Conservation (phyloP, 306 rosid species). For the Vigna reflexopilosa region DNA sequence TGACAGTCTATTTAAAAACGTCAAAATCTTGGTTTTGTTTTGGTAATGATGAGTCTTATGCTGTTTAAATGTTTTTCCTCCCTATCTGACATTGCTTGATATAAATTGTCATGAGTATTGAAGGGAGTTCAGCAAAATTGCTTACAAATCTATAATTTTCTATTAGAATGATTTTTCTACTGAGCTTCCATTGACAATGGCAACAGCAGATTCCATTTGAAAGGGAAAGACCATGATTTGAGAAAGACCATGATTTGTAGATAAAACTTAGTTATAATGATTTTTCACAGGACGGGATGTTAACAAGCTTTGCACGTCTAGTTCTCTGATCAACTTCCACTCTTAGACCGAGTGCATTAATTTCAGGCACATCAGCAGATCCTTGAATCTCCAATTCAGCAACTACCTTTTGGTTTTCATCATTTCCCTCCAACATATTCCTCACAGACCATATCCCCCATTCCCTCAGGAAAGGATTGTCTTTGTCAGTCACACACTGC, state of each 20-base stretch:
- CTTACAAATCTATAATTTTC: background rate
- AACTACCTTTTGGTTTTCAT: constrained; percentile 74
- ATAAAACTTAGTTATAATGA: background rate
- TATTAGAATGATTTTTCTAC: constrained; percentile 3
- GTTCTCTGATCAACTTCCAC: constrained; percentile 76
- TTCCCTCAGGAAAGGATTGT: constrained; percentile 81
- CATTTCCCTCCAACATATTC: constrained; percentile 73
- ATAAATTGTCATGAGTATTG: background rate
- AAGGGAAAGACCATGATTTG: constrained; percentile 10
- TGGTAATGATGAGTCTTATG: background rate
- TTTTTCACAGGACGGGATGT: constrained; percentile 50
- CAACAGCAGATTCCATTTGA: background rate
- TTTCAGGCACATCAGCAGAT: constrained; percentile 69
- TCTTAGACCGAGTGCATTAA: constrained; percentile 71
- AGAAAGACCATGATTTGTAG: background rate
- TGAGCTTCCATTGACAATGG: background rate
- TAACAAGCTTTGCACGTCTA: constrained; percentile 76
- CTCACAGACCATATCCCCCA: constrained; percentile 87
- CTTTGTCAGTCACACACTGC: constrained; percentile 84
- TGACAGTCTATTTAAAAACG: no score
- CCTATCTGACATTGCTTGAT: background rate
- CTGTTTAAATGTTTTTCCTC: background rate
- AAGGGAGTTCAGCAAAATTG: background rate
- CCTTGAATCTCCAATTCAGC: constrained; percentile 73
- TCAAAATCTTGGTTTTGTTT: no score